These are phyloP conservation scores for Fraxinus anomala DNA, from an alignment of 257 asterid species.

Conservation along the genomic window DNA sequence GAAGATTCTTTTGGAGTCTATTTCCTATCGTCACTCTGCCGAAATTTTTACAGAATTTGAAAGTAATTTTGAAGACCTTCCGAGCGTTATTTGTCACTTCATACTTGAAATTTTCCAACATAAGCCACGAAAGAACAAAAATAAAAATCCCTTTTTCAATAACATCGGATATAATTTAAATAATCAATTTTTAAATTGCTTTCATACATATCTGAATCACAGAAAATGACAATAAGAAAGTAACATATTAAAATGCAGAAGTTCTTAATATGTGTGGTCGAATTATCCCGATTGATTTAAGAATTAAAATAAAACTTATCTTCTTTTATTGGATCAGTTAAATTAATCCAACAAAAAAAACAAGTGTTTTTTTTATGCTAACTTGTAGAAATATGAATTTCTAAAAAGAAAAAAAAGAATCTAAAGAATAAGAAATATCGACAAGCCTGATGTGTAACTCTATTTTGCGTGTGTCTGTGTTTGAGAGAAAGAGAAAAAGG, in stretches of 20 bases:
- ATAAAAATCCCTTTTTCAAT: not conserved
- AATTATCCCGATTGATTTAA: not conserved
- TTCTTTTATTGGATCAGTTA: not conserved
- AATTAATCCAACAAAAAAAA: constrained; percentile 18
- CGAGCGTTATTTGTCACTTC: no score
- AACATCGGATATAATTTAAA: not conserved
- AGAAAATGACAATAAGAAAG: not conserved
- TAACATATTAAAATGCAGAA: not conserved
- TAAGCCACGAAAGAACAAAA: constrained; percentile 9
- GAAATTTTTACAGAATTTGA: no score
- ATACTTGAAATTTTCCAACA: no score
- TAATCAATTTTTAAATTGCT: constrained; percentile 25
- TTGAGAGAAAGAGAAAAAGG: not conserved
- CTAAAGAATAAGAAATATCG: not conserved
- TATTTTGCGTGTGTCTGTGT: not conserved
- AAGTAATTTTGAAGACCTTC: no score
- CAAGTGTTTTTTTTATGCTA: not conserved
- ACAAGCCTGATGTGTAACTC: constrained; percentile 4
- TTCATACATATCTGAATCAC: not conserved
- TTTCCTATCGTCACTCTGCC: no score
- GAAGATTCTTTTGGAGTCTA: no score
- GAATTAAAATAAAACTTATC: constrained; percentile 10
- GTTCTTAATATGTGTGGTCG: not conserved
- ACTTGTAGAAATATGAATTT: not conserved
- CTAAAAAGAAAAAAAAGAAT: not conserved